Evolutionary conservation across 768 basidiomycete species (phyloP), one percentile per base, ranked within the genome.

Genomic region (Suillus weaverae): DNA sequence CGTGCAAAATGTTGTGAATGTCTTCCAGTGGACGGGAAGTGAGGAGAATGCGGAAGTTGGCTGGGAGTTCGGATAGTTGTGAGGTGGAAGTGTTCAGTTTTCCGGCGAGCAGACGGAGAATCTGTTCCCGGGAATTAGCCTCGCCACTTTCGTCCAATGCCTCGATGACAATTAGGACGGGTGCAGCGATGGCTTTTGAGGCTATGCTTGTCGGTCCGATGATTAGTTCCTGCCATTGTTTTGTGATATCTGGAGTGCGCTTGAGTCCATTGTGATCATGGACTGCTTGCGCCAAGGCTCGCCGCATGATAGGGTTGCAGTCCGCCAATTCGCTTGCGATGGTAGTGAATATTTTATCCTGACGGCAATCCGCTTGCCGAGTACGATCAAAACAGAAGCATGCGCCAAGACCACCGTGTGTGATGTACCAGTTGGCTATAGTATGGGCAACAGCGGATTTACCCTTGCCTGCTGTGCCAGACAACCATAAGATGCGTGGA

Each of bases 111-210:
- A 67, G 22, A 35, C 18, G 0, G 11, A 76, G 70, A 38, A 74
- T 64, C 10, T 18, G 22, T 26, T 54, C 41, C 18, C 68, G 66
- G 39, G 46, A 35, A 1, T 20, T 16, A 4, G 38, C 53, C 4
- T 67, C 53, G 3, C 63, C 63, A 46, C 67, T 69, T 48, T 67
- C 70, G 39, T 71, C 69, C 36, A 73, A 54, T 4, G 62, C 74
- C 44, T 76, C 74, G 16, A 75, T 70, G 35, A 76, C 64, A 18
- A 73, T 61, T 7, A 73, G 41, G 13, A 72, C 66, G n/a, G 70
- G 75, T 9, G 69, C 67, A 54, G 64, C 13, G 36, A 70, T 46
- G 14, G 53, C 57, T 32, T 30, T 30, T 4, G 48, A 50, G 14
- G 41, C 63, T 7, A 30, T 54, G n/a, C 22, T 14, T 5, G 62